phyloP scores from a whole-genome alignment of 352 stramenopile genomes.

The Bremia lactucae region DNA sequence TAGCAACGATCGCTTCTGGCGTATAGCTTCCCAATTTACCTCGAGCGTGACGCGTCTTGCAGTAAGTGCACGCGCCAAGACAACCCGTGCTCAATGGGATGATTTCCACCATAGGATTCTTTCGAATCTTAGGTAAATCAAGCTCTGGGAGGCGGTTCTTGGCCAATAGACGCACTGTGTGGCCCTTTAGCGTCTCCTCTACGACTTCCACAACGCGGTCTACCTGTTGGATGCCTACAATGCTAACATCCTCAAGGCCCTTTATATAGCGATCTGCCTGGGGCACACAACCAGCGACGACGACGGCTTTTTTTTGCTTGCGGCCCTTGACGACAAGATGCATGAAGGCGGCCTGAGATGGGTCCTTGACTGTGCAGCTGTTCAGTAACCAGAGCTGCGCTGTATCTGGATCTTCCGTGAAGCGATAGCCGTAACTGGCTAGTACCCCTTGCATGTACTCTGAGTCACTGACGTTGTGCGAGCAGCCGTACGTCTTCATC shows the following conservation, averaged over 20 bases:
- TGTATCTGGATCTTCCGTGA: conserved; percentile 59
- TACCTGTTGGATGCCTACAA: conserved; percentile 88
- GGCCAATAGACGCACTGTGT: conserved; percentile 76
- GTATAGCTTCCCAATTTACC: conserved; percentile 86
- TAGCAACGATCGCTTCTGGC: conserved; percentile 60
- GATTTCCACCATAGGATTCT: conserved; percentile 89
- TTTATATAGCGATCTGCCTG: conserved; percentile 83
- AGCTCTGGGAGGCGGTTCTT: conserved; percentile 78
- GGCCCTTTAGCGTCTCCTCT: conserved; percentile 85
- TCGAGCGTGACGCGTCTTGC: conserved; percentile 88
- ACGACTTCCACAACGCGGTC: conserved; percentile 87
- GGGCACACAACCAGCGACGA: conserved; percentile 87
- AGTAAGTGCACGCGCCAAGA: conserved; percentile 89
- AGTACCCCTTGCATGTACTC: conserved; percentile 91
- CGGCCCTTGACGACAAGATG: conserved; percentile 81
- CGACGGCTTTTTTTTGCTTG: conserved; percentile 69
- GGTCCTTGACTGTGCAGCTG: conserved; percentile 91
- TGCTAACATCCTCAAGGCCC: conserved; percentile 73
- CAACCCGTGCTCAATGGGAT: conserved; percentile 87
- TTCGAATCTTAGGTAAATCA: conserved; percentile 87
- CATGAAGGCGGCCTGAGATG: conserved; percentile 85
- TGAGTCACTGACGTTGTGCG: conserved; percentile 88
- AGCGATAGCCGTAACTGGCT: conserved; percentile 82
- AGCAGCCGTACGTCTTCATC: conserved; percentile 88
- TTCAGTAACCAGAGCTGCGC: conserved; percentile 88